phyloP scores from a whole-genome alignment of 2,329 filamentous ascomycete genomes.

The Huntiella moniliformis region DNA sequence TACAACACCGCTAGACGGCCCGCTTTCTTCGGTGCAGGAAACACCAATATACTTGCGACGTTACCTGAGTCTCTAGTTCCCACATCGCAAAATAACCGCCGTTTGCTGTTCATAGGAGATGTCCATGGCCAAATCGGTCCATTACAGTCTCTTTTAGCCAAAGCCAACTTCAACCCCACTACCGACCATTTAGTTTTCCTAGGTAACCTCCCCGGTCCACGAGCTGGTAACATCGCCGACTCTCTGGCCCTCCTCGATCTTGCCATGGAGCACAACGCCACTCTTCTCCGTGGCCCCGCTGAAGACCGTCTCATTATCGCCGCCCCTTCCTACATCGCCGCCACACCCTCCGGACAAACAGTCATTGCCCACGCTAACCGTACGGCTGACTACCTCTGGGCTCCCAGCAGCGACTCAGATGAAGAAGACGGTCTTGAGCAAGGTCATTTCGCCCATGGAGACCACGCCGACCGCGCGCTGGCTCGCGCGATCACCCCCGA shows the following conservation, averaged over 20 bases:
- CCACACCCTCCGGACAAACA: not conserved
- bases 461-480: conserved; percentile 30
- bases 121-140: conserved; percentile 72
- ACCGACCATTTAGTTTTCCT: conserved; percentile 56
- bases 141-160: conserved; percentile 44
- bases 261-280: conserved; percentile 54
- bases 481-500: conserved; percentile 32
- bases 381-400: conserved; percentile 13
- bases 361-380: not conserved
- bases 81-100: conserved; percentile 24
- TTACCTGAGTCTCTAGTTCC: conserved; percentile 18
- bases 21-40: conserved; percentile 16
- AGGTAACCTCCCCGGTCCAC: conserved; percentile 59
- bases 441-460: conserved; percentile 18
- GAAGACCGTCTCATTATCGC: conserved; percentile 70
- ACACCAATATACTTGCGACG: conserved; percentile 16
- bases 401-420: conserved; percentile 15
- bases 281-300: conserved; percentile 77
- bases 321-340: conserved; percentile 23
- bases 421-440: conserved; percentile 16
- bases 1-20: conserved; percentile 25
- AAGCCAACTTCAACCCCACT: conserved; percentile 38
- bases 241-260: conserved; percentile 59
- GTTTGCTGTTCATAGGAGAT: conserved; percentile 72
- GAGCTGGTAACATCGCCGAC: conserved; percentile 65